phyloP scores from a whole-genome alignment of 2,329 filamentous ascomycete species.

The Phialophora verrucosa region DNA sequence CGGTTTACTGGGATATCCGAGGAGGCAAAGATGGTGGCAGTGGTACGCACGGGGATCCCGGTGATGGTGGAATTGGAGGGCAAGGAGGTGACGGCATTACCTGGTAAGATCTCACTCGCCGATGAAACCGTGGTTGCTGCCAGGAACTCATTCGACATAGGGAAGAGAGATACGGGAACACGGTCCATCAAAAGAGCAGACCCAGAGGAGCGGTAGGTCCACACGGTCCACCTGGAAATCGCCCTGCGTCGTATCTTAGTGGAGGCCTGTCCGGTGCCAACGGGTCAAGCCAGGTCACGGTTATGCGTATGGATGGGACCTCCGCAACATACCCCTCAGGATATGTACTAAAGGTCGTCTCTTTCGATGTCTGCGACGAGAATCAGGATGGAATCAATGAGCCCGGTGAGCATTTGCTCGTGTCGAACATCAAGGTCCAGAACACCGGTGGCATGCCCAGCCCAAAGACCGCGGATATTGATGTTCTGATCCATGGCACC shows the following conservation, averaged over 20 bases:
- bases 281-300: slow-evolving; percentile 26
- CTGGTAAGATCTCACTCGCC: background rate
- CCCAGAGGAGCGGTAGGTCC: slow-evolving; percentile 8
- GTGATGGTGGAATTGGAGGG: slow-evolving; percentile 9
- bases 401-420: slow-evolving; percentile 36
- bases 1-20: slow-evolving; percentile 20
- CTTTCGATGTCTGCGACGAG: slow-evolving; percentile 37
- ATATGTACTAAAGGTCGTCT: slow-evolving; percentile 31
- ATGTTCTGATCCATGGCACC: slow-evolving; percentile 9
- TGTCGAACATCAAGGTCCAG: slow-evolving; percentile 22
- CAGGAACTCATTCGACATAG: background rate
- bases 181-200: slow-evolving; percentile 20
- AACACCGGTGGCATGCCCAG: slow-evolving; percentile 16
- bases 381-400: slow-evolving; percentile 37
- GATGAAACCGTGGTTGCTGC: background rate
- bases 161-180: slow-evolving; percentile 27
- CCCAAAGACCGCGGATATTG: slow-evolving; percentile 4
- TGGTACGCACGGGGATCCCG: slow-evolving; percentile 11
- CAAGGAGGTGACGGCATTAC: slow-evolving; percentile 5
- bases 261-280: slow-evolving; percentile 20
- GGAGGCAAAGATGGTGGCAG: slow-evolving; percentile 9
- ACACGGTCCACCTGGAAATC: slow-evolving; percentile 4
- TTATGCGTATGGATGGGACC: slow-evolving; percentile 20
- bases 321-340: slow-evolving; percentile 20
- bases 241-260: slow-evolving; percentile 19